Conservation (phyloP, 495 filamentous ascomycete species). For the Beverwykella pulmonaria region DNA sequence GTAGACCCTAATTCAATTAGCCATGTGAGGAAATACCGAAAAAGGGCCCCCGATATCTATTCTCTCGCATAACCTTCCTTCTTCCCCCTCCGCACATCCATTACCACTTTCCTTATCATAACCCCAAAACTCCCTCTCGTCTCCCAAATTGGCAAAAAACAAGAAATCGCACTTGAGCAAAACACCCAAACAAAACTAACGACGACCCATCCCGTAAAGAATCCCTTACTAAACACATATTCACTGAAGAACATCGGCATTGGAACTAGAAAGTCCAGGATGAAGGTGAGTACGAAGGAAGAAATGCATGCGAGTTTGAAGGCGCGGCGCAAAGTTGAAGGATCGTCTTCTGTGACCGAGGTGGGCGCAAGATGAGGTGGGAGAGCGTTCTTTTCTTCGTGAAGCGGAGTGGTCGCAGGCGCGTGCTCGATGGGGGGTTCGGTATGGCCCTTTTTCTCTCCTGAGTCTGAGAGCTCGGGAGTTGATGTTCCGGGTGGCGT, state of each 20-base stretch:
- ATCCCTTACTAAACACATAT: constrained; percentile 38
- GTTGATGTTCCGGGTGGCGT: neutral
- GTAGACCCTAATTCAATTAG: too few species aligned
- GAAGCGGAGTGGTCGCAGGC: neutral
- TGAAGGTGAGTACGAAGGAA: constrained; percentile 35
- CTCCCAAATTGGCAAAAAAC: constrained; percentile 43
- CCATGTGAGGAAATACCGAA: too few species aligned
- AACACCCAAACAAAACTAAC: constrained; percentile 37
- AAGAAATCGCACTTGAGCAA: constrained; percentile 15
- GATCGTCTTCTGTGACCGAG: constrained; percentile 30
- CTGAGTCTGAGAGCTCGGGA: constrained; percentile 8
- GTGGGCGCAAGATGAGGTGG: neutral
- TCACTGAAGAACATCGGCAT: constrained; percentile 43
- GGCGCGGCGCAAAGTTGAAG: constrained; percentile 22
- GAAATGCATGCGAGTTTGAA: constrained; percentile 37
- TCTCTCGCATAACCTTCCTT: too few species aligned
- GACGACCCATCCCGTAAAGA: constrained; percentile 38
- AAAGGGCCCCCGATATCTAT: too few species aligned
- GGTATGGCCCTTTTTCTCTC: neutral
- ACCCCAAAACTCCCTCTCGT: constrained; percentile 38
- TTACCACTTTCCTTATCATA: neutral
- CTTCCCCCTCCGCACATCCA: neutral
- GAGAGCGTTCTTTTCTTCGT: neutral
- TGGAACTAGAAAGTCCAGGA: constrained; percentile 41
- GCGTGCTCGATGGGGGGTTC: neutral